A percentile compares a stretch with the other conserved stretches of the same genome.
phyloP scores from a whole-genome alignment of 768 basidiomycete genomes.

The Thelephora ganbajun region DNA sequence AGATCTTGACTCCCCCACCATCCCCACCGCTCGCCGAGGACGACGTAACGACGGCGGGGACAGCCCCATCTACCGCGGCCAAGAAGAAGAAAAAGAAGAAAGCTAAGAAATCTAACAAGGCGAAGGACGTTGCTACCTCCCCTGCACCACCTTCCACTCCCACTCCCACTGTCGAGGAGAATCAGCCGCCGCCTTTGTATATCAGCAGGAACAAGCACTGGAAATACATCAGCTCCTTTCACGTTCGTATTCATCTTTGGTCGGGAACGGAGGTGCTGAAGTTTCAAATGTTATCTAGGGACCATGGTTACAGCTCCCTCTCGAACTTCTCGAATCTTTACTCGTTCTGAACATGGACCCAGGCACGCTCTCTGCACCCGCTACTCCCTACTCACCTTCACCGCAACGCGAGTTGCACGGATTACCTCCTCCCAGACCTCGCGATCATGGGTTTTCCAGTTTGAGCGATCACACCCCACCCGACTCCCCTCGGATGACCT shows the following conservation, averaged over 20 bases:
- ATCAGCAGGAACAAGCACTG: constrained; percentile 92
- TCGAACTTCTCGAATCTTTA: constrained; percentile 75
- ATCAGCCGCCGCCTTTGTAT: constrained; percentile 54
- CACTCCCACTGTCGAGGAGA: constrained; percentile 16
- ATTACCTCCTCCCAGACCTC: constrained; percentile 19
- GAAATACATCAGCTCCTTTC: constrained; percentile 86
- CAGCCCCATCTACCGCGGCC: background rate
- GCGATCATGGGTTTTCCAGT: constrained; percentile 32
- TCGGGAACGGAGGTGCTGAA: background rate
- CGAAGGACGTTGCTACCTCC: background rate
- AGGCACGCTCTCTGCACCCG: constrained; percentile 35
- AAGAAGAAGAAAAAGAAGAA: constrained; percentile 1
- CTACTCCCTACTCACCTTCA: constrained; percentile 25
- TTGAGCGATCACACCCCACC: constrained; percentile 26
- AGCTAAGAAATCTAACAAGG: constrained; percentile 3
- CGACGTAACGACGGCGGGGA: background rate
- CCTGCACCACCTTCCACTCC: background rate
- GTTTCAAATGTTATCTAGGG: constrained; percentile 33
- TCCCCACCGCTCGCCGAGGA: background rate
- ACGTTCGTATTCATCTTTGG: constrained; percentile 36
- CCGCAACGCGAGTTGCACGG: constrained; percentile 17
- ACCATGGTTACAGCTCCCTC: constrained; percentile 81
- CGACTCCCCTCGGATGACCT: constrained; percentile 15
- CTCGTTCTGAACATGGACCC: constrained; percentile 70
- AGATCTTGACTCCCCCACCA: background rate